Conservation (phyloP, 176 grass and related monocot genomes). For the Poa pratensis region DNA sequence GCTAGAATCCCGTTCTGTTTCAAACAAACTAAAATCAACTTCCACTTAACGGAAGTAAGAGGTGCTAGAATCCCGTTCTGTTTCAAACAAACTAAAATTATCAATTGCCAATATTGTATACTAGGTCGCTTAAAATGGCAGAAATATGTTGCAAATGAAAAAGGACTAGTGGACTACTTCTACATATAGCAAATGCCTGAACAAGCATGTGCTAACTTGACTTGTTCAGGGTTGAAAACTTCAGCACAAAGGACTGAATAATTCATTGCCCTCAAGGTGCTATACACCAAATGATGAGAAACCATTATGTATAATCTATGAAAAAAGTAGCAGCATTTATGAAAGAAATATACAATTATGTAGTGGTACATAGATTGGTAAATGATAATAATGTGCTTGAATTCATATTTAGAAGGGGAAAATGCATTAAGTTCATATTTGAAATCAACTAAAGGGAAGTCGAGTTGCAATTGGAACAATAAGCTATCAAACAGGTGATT, state of each 20-base stretch:
- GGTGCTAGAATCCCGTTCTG: too few relatives aligned
- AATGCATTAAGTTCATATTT: not conserved
- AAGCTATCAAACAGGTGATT: not conserved
- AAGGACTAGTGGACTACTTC: not conserved
- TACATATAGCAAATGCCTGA: not conserved
- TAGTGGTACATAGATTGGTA: not conserved
- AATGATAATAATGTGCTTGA: slow-evolving; percentile 14
- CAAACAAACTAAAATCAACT: not conserved
- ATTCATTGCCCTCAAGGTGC: not conserved
- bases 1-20: too few relatives aligned
- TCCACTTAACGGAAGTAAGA: not conserved
- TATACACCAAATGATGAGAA: slow-evolving; percentile 4
- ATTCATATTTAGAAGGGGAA: not conserved
- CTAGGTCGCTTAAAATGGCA: not conserved
- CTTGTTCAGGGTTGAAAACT: slow-evolving; percentile 8
- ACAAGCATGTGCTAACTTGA: not conserved
- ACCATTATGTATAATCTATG: not conserved
- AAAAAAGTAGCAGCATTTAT: not conserved
- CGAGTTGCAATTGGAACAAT: not conserved
- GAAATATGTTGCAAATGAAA: not conserved
- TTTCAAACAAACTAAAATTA: not conserved
- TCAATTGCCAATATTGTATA: not conserved
- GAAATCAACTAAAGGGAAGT: not conserved
- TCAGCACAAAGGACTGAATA: slow-evolving; percentile 18
- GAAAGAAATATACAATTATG: not conserved